Base-by-base conservation (phyloP, 2,329 filamentous ascomycete genomes). In the Ophiostoma piceae region DNA sequence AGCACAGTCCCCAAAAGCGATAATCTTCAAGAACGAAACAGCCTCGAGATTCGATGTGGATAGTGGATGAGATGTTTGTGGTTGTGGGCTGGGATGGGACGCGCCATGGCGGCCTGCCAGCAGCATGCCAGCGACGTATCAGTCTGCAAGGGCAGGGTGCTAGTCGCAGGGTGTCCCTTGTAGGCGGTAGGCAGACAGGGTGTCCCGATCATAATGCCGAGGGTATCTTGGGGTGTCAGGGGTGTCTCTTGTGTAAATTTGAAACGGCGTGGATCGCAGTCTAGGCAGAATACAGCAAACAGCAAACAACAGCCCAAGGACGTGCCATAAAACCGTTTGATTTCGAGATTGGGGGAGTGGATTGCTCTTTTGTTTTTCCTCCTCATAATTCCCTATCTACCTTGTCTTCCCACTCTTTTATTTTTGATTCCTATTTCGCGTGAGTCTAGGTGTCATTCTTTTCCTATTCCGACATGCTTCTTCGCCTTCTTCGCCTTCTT, bases 241-340 rank as follows among this genome's bases (percentile, higher is more conserved):
- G 57, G 57, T 11, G 26, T 62, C 26, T 65, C 16, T 39, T 62
- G 57, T 70, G 68, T 62, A 64, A 72, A 71, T 71, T 67, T 74
- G 73, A 74, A 74, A 74, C 73, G 70, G 66, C 68, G 66, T 60
- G 39, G 70, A 67, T 65, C 67, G 68, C 57, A 35, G 66, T 67
- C 71, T 70, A 72, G 68, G 69, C 70, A 72, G 68, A 71, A 70
- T 71, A 64, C 16, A 39, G 35, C 51, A 69, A 70, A 72, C 68
- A 64, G 60, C 32, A 65, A 39, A 64, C 60, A 64, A 29, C 60
- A 57, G 51, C 51, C 57, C 57, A 26, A 62, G 26, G 57, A 62
- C 66, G 71, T 60, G 51, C 67, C 67, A 71, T 35, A 65, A 71
- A 71, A 54, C 71, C 69, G 70, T 71, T 72, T 54, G 69, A 72